Evolutionary conservation across 805 yeast species (phyloP), one percentile per base, ranked within the genome.

Genomic region (Candida andamanensis): DNA sequence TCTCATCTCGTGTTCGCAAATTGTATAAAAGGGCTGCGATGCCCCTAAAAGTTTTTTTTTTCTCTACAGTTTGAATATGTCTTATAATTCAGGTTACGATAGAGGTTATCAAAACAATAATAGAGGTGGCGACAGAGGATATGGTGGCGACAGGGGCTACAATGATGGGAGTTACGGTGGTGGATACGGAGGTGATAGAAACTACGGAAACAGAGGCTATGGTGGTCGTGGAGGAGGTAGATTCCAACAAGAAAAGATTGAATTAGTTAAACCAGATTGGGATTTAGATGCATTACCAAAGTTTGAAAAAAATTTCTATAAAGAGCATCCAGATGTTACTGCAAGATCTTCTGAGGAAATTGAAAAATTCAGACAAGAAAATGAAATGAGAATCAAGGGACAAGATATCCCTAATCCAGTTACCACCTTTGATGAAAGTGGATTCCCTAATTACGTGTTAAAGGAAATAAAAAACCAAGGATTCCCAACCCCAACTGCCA

Each of bases 231-330:
- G 60, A 29, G 54, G 61, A 23, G 58, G 60, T 33, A 41, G 49
- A 28, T 46, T 58, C 28, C 69, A 63, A 52, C 62, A 65, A 39
- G 69, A 63, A 37, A 54, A 67, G 47, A 55, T 56, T 28, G 69
- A 69, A 50, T 67, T 86, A 52, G 61, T 69, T 43, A 74, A 77
- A 44, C 97, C 89, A 50, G 76, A 82, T 42, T 92, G 92, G 85
- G 92, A 85, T 58, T 46, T 75, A 33, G 80, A 74, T 39, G 59
- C 76, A 24, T 67, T 92, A 54, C 95, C 95, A 49, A 78, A 78
- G 54, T 92, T 92, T 56, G 96, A 89, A 64, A 92, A 92, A 71
- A 86, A 92, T 63, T 92, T 92, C 57, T 92, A 92, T 69, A 69
- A 70, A 42, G 98, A 92, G 69, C 80, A 82, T 55, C 84, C 85